These are phyloP conservation scores for Sophora flavescens DNA, from an alignment of 306 rosid species.

Conservation along the genomic window DNA sequence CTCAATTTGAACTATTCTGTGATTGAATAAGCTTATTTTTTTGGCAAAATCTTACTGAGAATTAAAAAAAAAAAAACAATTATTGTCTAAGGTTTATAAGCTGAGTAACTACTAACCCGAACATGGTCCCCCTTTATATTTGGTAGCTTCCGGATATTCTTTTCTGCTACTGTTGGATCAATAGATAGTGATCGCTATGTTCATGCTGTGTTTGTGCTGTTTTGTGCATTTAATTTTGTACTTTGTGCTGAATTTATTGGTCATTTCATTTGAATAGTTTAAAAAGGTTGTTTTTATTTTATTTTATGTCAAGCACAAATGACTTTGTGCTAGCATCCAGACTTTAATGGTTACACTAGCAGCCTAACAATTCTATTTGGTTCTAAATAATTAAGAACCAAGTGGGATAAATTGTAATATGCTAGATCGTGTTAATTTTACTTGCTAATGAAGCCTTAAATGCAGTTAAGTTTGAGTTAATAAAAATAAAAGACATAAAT, in stretches of 20 bases:
- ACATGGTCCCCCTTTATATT: too few relatives aligned
- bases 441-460: constrained; percentile 10
- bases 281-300: background rate
- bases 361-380: background rate
- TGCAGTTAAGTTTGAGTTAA: constrained; percentile 7
- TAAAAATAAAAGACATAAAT: background rate
- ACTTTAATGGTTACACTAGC: background rate
- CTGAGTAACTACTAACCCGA: too few relatives aligned
- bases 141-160: too few relatives aligned
- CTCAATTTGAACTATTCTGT: background rate
- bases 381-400: constrained; percentile 8
- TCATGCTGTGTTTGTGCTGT: background rate
- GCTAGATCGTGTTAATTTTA: background rate
- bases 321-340: background rate
- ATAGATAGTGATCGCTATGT: background rate
- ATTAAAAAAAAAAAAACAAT: too few relatives aligned
- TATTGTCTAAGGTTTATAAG: background rate
- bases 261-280: background rate
- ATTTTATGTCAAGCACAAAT: background rate
- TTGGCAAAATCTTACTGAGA: background rate
- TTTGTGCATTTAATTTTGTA: constrained; percentile 7
- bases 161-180: too few relatives aligned
- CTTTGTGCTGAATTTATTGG: constrained; percentile 15
- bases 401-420: background rate
- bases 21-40: background rate